phyloP scores from a whole-genome alignment of 2,329 filamentous ascomycete genomes.

The Ceratocystis harringtonii region DNA sequence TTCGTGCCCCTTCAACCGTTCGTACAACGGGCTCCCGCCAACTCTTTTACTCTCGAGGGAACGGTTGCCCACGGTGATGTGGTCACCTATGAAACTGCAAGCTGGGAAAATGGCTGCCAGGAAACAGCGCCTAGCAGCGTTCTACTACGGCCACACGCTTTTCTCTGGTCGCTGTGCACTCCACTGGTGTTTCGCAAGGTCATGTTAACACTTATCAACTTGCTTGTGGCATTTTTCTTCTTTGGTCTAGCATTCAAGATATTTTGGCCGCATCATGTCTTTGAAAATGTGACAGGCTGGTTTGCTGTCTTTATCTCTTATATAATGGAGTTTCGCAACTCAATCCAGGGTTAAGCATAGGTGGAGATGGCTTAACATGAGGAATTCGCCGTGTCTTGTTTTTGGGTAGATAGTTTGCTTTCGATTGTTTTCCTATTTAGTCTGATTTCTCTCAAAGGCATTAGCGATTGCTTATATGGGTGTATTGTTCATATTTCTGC shows the following conservation, averaged over 20 bases:
- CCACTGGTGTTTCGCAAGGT: not conserved
- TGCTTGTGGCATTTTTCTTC: not conserved
- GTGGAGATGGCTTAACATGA: not conserved
- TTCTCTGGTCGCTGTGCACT: not conserved
- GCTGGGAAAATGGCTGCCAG: not conserved
- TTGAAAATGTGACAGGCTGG: not conserved
- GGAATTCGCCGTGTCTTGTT: not conserved
- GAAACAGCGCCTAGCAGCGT: not conserved
- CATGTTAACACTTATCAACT: not conserved
- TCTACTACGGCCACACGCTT: not conserved
- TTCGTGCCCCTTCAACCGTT: conserved; percentile 9
- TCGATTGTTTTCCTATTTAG: not conserved
- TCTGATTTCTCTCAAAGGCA: not conserved
- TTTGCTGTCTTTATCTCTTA: not conserved
- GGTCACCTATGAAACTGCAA: conserved; percentile 11
- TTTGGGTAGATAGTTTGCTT: not conserved
- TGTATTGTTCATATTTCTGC: not conserved
- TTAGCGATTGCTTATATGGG: not conserved
- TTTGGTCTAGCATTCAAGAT: conserved; percentile 1
- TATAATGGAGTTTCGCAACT: not conserved
- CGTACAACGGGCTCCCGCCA: not conserved
- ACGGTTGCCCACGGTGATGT: conserved; percentile 7
- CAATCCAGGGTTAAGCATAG: not conserved
- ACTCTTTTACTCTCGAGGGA: not conserved
- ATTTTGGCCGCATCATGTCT: not conserved